Base-by-base conservation (phyloP, 768 basidiomycete genomes). In the Lyophyllum atratum region DNA sequence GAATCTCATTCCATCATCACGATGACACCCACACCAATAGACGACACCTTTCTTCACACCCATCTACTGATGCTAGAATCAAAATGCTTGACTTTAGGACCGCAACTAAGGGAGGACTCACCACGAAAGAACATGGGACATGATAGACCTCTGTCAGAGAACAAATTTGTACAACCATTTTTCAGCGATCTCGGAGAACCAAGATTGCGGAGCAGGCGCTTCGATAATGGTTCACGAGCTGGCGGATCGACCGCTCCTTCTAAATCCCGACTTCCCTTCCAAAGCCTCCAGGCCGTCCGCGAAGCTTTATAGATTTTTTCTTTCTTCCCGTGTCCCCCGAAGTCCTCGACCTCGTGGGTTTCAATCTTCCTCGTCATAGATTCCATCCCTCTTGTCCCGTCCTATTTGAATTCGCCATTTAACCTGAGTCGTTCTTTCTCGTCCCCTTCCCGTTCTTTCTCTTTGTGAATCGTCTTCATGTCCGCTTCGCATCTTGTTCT, bases 161-260 rank as follows among this genome's bases (percentile, higher is more conserved):
- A 15, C n/a, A 37, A 37, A 37, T 15, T 37, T 15, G 39, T 40
- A 9, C 11, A 15, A n/a, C 17, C 10, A 15, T 28, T 28, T 5
- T n/a, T n/a, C 6, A 37, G n/a, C 33, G 15, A 12, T 54, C 28
- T 19, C 37, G 39, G 49, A 33, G 42, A 31, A 43, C 40, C 34
- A 26, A 11, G 14, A 42, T 15, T 19, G 29, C 33, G 9, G 31
- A 12, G 19, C 43, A 8, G 29, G 17, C 37, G 39, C 61, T 66
- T 66, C 66, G 55, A 61, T 63, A 33, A 31, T 65, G 39, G 56
- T 44, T 58, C 48, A 55, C 25, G 28, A 42, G 26, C 28, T 52
- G 28, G 65, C 59, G 64, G 61, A 66, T 66, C 65, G 48, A 40
- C 44, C 58, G 55, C 48, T 54, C 24, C 65, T 64, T 66, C 62